Evolutionary conservation across 2,329 filamentous ascomycete species (phyloP).

Genomic region (Plectosphaerella plurivora): DNA sequence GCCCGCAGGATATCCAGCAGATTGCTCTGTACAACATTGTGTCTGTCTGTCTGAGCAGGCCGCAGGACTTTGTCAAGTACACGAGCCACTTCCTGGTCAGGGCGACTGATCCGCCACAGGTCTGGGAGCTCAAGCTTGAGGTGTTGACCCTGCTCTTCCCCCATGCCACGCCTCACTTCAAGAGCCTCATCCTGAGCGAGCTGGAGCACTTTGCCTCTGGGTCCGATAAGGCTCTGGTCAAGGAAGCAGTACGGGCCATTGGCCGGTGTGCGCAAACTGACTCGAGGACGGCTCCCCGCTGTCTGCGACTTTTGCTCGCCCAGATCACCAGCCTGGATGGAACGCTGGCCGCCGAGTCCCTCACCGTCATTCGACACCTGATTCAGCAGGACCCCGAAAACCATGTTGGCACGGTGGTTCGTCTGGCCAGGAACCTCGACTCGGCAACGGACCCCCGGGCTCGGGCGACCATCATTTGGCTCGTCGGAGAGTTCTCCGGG

Average conservation of each 20-base stretch:
- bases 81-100: constrained; percentile 85
- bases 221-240: constrained; percentile 68
- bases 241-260: constrained; percentile 87
- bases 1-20: constrained; percentile 82
- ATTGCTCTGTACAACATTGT: constrained; percentile 93
- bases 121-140: constrained; percentile 92
- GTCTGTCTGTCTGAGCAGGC: constrained; percentile 75
- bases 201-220: constrained; percentile 83
- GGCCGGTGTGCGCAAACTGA: constrained; percentile 87
- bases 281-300: constrained; percentile 65
- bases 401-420: constrained; percentile 81
- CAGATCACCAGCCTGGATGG: constrained; percentile 88
- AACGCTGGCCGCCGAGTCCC: constrained; percentile 81
- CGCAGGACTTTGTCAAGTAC: constrained; percentile 81
- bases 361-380: constrained; percentile 91
- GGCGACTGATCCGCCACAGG: constrained; percentile 70
- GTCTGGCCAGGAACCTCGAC: constrained; percentile 87
- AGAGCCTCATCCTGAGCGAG: constrained; percentile 85
- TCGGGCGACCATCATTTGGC: constrained; percentile 92
- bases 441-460: constrained; percentile 83
- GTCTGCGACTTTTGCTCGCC: constrained; percentile 74
- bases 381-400: constrained; percentile 84
- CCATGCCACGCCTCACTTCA: constrained; percentile 67
- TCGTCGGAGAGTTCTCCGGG: constrained; percentile 90
- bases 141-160: constrained; percentile 88